Evolutionary conservation across 495 filamentous ascomycete species (phyloP).

Genomic region (Aspergillus wentii): DNA sequence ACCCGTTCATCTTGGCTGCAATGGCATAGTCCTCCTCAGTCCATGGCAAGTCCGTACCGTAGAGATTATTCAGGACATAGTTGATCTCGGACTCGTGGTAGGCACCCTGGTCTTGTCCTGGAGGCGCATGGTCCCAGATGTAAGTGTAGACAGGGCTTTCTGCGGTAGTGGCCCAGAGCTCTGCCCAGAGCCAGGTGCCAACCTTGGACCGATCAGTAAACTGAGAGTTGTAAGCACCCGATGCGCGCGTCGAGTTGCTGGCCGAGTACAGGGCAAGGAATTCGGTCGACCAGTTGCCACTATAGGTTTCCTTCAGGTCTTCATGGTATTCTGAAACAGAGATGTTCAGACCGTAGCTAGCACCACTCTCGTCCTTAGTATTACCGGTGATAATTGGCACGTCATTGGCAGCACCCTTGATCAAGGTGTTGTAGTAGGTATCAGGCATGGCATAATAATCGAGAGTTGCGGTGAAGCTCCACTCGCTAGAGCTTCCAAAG

Average conservation of each 20-base stretch:
- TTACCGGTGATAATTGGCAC: conserved; percentile 5
- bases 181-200: conserved; percentile 7
- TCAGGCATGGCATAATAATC: conserved; percentile 3
- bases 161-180: background rate
- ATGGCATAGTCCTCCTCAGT: conserved; percentile 10
- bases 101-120: conserved; percentile 11
- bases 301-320: conserved; percentile 2
- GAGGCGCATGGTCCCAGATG: conserved; percentile 10
- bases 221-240: conserved; percentile 6
- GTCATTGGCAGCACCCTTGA: conserved; percentile 1
- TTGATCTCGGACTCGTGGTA: conserved; percentile 16
- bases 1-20: conserved; percentile 9
- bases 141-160: conserved; percentile 5
- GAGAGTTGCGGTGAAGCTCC: background rate
- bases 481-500: background rate
- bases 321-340: conserved; percentile 1
- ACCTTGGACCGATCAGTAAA: conserved; percentile 7
- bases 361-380: conserved; percentile 6
- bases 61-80: conserved; percentile 17
- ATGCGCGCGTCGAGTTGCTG: background rate
- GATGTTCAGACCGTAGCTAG: conserved; percentile 3
- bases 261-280: conserved; percentile 7
- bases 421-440: conserved; percentile 2
- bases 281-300: background rate
- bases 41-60: conserved; percentile 12